Conservation (phyloP, 2,329 filamentous ascomycete genomes). For the Pyrenophora seminiperda region DNA sequence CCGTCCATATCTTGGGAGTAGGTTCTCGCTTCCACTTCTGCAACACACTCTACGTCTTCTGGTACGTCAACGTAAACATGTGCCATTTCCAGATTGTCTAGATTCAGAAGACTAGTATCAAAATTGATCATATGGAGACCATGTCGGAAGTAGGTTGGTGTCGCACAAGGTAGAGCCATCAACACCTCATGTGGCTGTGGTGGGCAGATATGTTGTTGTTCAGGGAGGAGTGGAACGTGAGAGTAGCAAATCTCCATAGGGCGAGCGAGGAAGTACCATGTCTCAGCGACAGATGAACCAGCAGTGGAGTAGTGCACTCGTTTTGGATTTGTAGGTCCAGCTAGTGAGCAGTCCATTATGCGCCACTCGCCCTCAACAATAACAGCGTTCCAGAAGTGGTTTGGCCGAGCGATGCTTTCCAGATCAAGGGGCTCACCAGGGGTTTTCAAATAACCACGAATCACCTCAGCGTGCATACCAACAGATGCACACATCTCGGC, state of each 20-base stretch:
- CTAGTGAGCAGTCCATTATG: conserved; percentile 91
- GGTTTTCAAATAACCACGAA: conserved; percentile 87
- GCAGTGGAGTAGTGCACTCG: conserved; percentile 77
- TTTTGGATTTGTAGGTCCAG: conserved; percentile 86
- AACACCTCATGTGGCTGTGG: conserved; percentile 84
- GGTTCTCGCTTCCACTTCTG: conserved; percentile 85
- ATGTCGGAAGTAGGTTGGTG: conserved; percentile 86
- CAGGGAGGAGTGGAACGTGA: conserved; percentile 84
- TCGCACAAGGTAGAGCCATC: conserved; percentile 82
- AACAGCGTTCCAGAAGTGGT: conserved; percentile 98
- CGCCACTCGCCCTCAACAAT: conserved; percentile 94
- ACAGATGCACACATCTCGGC: conserved; percentile 93
- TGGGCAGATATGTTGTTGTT: conserved; percentile 92
- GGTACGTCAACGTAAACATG: conserved; percentile 89
- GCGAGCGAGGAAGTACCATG: conserved; percentile 90
- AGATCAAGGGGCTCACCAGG: conserved; percentile 79
- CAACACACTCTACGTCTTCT: conserved; percentile 85
- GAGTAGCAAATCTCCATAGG: conserved; percentile 94
- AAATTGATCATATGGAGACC: conserved; percentile 81
- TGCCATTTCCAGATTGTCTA: conserved; percentile 92
- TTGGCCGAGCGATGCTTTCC: conserved; percentile 80
- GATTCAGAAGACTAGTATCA: conserved; percentile 81
- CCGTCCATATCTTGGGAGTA: conserved; percentile 85
- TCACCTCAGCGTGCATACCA: conserved; percentile 83
- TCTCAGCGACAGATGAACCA: conserved; percentile 72